A percentile compares a stretch with the other conserved stretches of the same genome.
These are phyloP conservation scores for Trypanosoma boissoni DNA, from an alignment of 208 protist species.

Conservation along the genomic window DNA sequence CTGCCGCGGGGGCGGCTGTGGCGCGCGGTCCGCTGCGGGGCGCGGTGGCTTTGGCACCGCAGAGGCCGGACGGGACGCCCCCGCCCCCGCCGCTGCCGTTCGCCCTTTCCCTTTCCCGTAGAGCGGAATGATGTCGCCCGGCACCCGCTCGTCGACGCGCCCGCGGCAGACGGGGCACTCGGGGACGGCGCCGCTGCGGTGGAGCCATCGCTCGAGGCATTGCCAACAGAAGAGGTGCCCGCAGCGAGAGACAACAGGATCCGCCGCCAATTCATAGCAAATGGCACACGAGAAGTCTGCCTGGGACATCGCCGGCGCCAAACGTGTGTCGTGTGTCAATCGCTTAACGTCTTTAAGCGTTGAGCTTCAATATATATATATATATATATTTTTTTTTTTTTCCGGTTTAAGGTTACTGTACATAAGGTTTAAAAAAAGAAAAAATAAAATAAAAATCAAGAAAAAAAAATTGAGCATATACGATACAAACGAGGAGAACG, in stretches of 20 bases:
- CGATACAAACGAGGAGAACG: too few species aligned
- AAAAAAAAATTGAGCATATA: too few species aligned
- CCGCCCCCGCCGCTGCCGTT: background rate
- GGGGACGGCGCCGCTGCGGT: conserved; percentile 26
- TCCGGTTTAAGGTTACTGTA: too few species aligned
- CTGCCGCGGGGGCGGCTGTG: conserved; percentile 32
- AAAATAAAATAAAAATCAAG: too few species aligned
- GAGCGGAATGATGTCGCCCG: conserved; percentile 78
- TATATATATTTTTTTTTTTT: too few species aligned
- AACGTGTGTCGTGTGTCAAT: too few species aligned
- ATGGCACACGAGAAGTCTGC: conserved; percentile 78
- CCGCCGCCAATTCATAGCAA: conserved; percentile 62
- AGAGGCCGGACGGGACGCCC: background rate
- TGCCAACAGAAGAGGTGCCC: conserved; percentile 87
- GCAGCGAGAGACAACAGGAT: conserved; percentile 83
- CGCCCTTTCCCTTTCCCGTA: conserved; percentile 56
- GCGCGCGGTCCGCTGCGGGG: conserved; percentile 44
- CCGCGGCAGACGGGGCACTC: conserved; percentile 84
- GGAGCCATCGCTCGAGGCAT: conserved; percentile 78
- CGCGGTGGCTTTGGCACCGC: conserved; percentile 19
- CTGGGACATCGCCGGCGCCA: conserved; percentile 8
- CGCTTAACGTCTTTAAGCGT: too few species aligned
- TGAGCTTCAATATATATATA: too few species aligned
- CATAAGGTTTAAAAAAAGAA: too few species aligned
- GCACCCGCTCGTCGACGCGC: conserved; percentile 42